A percentile compares a stretch with the other conserved stretches of the same genome.
Conservation (phyloP, 208 protist species). For the Blechomonas ayalai region DNA sequence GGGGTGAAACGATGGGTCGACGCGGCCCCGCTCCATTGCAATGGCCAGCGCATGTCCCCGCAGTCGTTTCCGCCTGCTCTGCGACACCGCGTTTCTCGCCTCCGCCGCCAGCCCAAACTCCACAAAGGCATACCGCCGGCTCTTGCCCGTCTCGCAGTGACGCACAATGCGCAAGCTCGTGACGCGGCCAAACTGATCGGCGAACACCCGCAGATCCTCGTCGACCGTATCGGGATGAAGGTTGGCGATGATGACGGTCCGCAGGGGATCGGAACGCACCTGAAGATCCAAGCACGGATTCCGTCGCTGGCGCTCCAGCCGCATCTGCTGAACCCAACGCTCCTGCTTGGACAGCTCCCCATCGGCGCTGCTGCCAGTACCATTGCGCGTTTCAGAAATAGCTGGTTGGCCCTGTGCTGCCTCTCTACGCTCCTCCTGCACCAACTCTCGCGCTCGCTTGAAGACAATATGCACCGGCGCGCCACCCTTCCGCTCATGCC, state of each 20-base stretch:
- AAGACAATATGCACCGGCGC: conserved; percentile 17
- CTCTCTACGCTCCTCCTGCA: neutral
- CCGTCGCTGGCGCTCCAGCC: conserved; percentile 15
- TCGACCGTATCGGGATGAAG: conserved; percentile 59
- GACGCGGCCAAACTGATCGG: conserved; percentile 82
- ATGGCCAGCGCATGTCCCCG: conserved; percentile 54
- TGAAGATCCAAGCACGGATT: conserved; percentile 60
- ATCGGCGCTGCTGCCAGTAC: neutral
- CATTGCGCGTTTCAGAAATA: neutral
- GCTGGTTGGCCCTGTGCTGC: neutral
- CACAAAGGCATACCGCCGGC: conserved; percentile 76
- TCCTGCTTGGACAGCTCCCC: neutral
- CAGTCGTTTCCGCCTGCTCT: conserved; percentile 47
- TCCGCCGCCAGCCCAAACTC: conserved; percentile 69
- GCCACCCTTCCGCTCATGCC: conserved; percentile 15
- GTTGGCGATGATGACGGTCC: conserved; percentile 66
- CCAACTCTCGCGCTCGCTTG: conserved; percentile 20
- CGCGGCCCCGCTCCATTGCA: conserved; percentile 64
- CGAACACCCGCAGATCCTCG: conserved; percentile 69
- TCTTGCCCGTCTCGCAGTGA: conserved; percentile 38
- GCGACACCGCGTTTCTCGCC: conserved; percentile 42
- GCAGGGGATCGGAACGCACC: conserved; percentile 43
- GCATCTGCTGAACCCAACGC: conserved; percentile 14
- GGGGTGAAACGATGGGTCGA: conserved; percentile 53
- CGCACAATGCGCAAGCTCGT: conserved; percentile 55